These are phyloP conservation scores for Agrocybe chaxingu DNA, from an alignment of 768 basidiomycete species.

Conservation along the genomic window DNA sequence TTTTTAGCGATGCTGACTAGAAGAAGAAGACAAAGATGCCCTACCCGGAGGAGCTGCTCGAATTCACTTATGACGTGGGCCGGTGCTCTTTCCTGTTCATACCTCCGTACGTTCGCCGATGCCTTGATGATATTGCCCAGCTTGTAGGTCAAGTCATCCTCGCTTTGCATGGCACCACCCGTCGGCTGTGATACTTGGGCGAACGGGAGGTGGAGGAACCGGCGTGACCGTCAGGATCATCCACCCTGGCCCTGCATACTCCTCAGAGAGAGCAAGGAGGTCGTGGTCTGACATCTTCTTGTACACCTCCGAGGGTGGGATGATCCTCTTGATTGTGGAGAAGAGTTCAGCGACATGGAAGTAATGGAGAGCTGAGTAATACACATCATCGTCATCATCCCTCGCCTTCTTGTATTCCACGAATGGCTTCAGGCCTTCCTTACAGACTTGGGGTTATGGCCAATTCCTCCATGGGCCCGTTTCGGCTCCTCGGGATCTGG, in stretches of 20 bases:
- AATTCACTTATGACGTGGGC: constrained; percentile 95
- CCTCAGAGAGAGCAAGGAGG: constrained; percentile 88
- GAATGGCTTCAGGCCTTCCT: constrained; percentile 94
- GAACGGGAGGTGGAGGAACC: constrained; percentile 96
- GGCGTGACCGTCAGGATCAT: constrained; percentile 99
- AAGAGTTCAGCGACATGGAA: constrained; percentile 12
- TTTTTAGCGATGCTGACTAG: constrained; percentile 1
- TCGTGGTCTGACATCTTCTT: constrained; percentile 94
- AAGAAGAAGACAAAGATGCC: constrained; percentile 17
- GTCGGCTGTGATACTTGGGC: constrained; percentile 96
- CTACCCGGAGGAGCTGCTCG: constrained; percentile 90
- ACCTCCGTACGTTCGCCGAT: constrained; percentile 85
- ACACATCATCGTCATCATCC: constrained; percentile 91
- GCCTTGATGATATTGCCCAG: constrained; percentile 96
- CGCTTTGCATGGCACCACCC: constrained; percentile 96
- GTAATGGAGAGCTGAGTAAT: constrained; percentile 3
- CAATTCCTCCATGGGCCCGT: constrained; percentile 96
- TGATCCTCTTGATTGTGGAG: constrained; percentile 69
- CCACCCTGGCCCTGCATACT: constrained; percentile 98
- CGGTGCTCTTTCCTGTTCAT: constrained; percentile 96
- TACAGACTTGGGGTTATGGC: constrained; percentile 83
- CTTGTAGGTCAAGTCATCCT: constrained; percentile 98
- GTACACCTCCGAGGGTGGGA: constrained; percentile 87
- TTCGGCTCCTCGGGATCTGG: constrained; percentile 69
- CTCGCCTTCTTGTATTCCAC: constrained; percentile 93